Evolutionary conservation across 352 stramenopile genomes (phyloP).

Genomic region (Phytophthora aleatoria): DNA sequence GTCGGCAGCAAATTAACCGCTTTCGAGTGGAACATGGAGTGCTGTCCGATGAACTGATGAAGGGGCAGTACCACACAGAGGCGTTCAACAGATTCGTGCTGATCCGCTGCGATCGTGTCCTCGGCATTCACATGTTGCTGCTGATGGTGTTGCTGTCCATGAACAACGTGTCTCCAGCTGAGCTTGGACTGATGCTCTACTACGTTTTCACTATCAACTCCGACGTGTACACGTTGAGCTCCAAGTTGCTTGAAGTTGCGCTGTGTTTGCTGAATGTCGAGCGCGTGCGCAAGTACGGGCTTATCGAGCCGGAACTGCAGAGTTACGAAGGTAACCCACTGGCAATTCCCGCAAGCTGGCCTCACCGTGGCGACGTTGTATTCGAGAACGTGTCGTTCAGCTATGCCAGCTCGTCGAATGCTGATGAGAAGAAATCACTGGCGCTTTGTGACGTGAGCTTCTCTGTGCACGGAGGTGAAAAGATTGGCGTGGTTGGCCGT

Average conservation of each 20-base stretch:
- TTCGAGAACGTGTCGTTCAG: slow-evolving; percentile 48
- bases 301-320: slow-evolving; percentile 36
- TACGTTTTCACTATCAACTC: slow-evolving; percentile 53
- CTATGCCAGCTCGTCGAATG: slow-evolving; percentile 15
- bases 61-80: slow-evolving; percentile 28
- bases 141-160: slow-evolving; percentile 41
- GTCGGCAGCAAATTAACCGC: slow-evolving; percentile 30
- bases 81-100: slow-evolving; percentile 42
- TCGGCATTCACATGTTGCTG: slow-evolving; percentile 44
- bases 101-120: slow-evolving; percentile 40
- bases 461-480: slow-evolving; percentile 48
- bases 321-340: slow-evolving; percentile 20
- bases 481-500: slow-evolving; percentile 65
- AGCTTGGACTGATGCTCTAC: slow-evolving; percentile 50
- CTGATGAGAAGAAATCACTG: slow-evolving; percentile 26
- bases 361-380: slow-evolving; percentile 35
- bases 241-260: slow-evolving; percentile 35
- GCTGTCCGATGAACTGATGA: slow-evolving; percentile 41
- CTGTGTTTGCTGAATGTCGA: slow-evolving; percentile 45
- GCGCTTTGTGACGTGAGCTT: slow-evolving; percentile 58
- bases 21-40: slow-evolving; percentile 40
- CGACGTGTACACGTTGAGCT: slow-evolving; percentile 39
- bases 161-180: slow-evolving; percentile 37
- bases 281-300: slow-evolving; percentile 48
- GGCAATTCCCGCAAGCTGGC: slow-evolving; percentile 31